These are phyloP conservation scores for Tremellales sp. DNA, from an alignment of 1,284 basidiomycete genomes.

Conservation along the genomic window DNA sequence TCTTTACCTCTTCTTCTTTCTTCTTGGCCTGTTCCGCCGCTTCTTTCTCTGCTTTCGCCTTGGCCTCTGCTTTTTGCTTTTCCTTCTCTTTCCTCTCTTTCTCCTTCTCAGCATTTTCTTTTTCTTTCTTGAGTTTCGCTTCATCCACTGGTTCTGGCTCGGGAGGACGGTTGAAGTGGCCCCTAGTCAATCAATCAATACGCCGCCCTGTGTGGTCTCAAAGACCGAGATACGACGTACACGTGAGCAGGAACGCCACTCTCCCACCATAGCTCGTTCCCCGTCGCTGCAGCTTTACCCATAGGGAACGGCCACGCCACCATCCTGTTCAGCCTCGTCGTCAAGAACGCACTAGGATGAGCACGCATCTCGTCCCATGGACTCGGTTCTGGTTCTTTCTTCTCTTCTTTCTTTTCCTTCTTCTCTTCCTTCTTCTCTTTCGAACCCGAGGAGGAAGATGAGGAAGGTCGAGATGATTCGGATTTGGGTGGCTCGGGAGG, in stretches of 20 bases:
- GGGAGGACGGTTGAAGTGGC: constrained; percentile 36
- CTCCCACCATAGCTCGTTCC: constrained; percentile 39
- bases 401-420: constrained; percentile 19
- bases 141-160: constrained; percentile 12
- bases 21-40: constrained; percentile 15
- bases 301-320: constrained; percentile 39
- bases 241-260: constrained; percentile 36
- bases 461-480: constrained; percentile 2
- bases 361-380: constrained; percentile 36
- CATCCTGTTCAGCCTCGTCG: constrained; percentile 26
- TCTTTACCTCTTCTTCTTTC: constrained; percentile 17
- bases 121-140: constrained; percentile 1
- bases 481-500: constrained; percentile 7
- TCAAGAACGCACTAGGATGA: constrained; percentile 36
- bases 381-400: constrained; percentile 9
- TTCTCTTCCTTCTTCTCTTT: constrained; percentile 9
- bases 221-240: constrained; percentile 14
- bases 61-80: constrained; percentile 9
- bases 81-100: constrained; percentile 14
- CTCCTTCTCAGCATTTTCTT: constrained; percentile 7
- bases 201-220: neutral
- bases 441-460: constrained; percentile 23
- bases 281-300: constrained; percentile 18
- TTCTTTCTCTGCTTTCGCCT: constrained; percentile 8
- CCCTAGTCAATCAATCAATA: constrained; percentile 12